Base-by-base conservation (phyloP, 1,139 yeast genomes). In the Zygoascus hellenicus region DNA sequence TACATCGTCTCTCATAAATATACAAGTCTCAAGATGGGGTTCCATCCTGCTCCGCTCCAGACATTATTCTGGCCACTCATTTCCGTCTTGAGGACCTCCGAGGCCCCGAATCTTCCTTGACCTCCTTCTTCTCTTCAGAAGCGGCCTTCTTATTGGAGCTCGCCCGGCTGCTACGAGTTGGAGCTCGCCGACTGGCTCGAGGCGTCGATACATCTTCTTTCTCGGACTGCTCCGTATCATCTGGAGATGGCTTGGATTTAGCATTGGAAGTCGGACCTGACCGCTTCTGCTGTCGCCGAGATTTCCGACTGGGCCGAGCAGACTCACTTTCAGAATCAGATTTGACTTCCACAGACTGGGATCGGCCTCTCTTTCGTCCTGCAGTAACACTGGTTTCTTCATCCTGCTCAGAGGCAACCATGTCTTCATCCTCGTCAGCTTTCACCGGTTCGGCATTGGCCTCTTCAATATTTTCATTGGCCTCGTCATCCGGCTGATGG, bases 101-200 rank as follows among this genome's bases (percentile, higher is more conserved):
- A 9, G 47, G 43, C 5, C 35, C 32, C 3, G 37, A 19, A n/a
- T 42, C 40, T 48, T 51, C 49, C 56, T 61, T 44, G 53, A 48
- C 13, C 59, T 51, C 10, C 54, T 49, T 42, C 59, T 56, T 38
- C 56, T 31, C 43, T 56, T 47, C 46, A 5, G 50, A 42, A 30
- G 48, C 30, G 26, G 43, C 29, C 51, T 50, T 40, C 46, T 48
- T 37, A 15, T 31, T 42, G 29, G 37, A 9, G 36, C 29, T 5
- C 13, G 14, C 16, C 16, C 33, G 26, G 33, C 44, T 35, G 30
- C 42, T 29, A 5, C 47, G 26, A 10, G 46, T 35, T 28, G 51
- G 36, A 38, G 48, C 40, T 34, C 45, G 48, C 28, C 43, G 22
- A 35, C 34, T 22, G 43, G 42, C 19, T 33, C 42, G 28, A 2